These are phyloP conservation scores for Hsuehochloa calcarea DNA, from an alignment of 176 grass and related monocot species.

Conservation along the genomic window DNA sequence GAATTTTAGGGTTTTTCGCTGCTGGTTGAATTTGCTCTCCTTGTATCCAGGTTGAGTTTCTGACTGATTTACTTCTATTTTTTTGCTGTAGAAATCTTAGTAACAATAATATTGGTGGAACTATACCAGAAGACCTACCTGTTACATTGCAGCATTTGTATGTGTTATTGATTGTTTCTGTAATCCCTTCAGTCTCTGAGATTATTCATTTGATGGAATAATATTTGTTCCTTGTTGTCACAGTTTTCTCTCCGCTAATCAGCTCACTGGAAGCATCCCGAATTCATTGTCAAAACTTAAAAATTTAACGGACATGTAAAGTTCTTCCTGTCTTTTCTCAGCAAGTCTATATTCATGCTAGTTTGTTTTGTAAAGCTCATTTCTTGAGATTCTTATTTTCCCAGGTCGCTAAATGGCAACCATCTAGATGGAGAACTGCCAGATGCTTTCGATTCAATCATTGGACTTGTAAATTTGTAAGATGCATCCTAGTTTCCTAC, in stretches of 20 bases:
- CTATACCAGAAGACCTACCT: conserved; percentile 90
- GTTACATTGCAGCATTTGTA: conserved; percentile 79
- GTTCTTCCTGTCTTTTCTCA: neutral
- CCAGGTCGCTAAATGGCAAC: conserved; percentile 89
- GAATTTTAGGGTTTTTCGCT: neutral
- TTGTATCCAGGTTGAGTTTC: neutral
- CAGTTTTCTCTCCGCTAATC: conserved; percentile 96
- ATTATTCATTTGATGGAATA: neutral
- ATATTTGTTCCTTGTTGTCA: conserved; percentile 16
- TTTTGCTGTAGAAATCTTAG: conserved; percentile 71
- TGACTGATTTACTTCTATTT: neutral
- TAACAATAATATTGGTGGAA: conserved; percentile 97
- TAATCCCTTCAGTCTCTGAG: neutral
- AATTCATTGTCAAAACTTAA: conserved; percentile 71
- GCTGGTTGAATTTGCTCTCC: neutral
- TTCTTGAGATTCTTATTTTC: conserved; percentile 8
- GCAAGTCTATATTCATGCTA: neutral
- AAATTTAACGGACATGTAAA: conserved; percentile 79
- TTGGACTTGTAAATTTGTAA: conserved; percentile 89
- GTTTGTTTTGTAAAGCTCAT: neutral
- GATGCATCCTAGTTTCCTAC: neutral
- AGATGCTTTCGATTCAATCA: conserved; percentile 69
- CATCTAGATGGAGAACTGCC: conserved; percentile 74
- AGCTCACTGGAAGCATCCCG: conserved; percentile 97
- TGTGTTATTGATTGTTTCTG: neutral